Evolutionary conservation across 306 rosid genomes (phyloP).

Genomic region (Castanopsis chinensis): DNA sequence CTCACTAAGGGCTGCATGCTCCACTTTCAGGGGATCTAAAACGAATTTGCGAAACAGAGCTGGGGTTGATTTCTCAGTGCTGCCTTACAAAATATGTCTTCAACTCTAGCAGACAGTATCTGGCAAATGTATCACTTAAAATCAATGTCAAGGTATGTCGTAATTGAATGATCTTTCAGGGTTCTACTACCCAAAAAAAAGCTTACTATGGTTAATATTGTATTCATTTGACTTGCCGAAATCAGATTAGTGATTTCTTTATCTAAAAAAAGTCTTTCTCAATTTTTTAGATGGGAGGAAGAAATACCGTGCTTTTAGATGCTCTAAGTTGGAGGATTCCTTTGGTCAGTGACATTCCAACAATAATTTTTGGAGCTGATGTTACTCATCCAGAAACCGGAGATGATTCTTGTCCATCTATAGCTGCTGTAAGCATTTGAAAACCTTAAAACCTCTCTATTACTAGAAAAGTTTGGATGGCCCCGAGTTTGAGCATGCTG

Average conservation of each 20-base stretch:
- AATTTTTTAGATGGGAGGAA: slow-evolving; percentile 61
- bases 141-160: slow-evolving; percentile 59
- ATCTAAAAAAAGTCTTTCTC: not conserved
- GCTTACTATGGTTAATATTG: not conserved
- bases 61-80: slow-evolving; percentile 69
- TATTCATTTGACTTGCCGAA: not conserved
- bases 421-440: slow-evolving; percentile 61
- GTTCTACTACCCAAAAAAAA: slow-evolving; percentile 5
- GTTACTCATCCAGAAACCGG: slow-evolving; percentile 73
- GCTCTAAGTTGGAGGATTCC: slow-evolving; percentile 70
- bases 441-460: not conserved
- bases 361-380: slow-evolving; percentile 82
- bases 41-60: slow-evolving; percentile 69
- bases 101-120: slow-evolving; percentile 58
- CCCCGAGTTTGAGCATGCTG: slow-evolving; percentile 16
- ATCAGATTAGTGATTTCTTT: not conserved
- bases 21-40: slow-evolving; percentile 57
- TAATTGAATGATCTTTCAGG: slow-evolving; percentile 1
- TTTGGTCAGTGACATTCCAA: slow-evolving; percentile 76
- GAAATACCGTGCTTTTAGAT: slow-evolving; percentile 77
- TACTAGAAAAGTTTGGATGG: not conserved
- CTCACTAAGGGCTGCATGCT: slow-evolving; percentile 14
- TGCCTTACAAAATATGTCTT: slow-evolving; percentile 64
- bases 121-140: slow-evolving; percentile 65
- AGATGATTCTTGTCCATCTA: slow-evolving; percentile 70